Percentiles rank a stretch among this genome's conserved stretches.
These are phyloP conservation scores for Psilocybe cyanescens DNA, from an alignment of 768 basidiomycete genomes.

Conservation along the genomic window DNA sequence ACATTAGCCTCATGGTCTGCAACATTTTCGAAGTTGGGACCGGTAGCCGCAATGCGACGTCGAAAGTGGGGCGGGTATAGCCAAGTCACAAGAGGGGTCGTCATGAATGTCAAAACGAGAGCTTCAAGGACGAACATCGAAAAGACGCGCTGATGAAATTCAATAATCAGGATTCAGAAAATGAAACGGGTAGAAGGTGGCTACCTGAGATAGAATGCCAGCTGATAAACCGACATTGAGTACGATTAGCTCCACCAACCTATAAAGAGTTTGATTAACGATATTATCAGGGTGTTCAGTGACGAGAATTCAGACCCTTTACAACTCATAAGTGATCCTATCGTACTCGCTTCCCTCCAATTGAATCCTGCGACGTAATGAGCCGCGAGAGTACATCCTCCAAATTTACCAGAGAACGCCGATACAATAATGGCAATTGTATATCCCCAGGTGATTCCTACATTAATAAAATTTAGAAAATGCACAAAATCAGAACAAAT, in stretches of 20 bases:
- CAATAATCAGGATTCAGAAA: background rate
- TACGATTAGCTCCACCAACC: slow-evolving; percentile 92
- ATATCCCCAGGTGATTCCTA: slow-evolving; percentile 87
- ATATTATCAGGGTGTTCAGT: background rate
- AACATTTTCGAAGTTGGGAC: slow-evolving; percentile 51
- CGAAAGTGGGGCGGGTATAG: slow-evolving; percentile 72
- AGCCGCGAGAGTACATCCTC: slow-evolving; percentile 79
- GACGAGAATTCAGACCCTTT: slow-evolving; percentile 65
- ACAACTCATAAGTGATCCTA: slow-evolving; percentile 94
- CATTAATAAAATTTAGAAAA: background rate
- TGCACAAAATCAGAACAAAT: background rate
- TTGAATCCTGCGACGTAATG: slow-evolving; percentile 68
- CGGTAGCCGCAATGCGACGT: slow-evolving; percentile 46
- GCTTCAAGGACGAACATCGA: slow-evolving; percentile 95
- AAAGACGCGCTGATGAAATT: slow-evolving; percentile 62
- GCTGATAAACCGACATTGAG: slow-evolving; percentile 91
- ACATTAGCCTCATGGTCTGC: slow-evolving; percentile 37
- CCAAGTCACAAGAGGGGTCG: slow-evolving; percentile 71
- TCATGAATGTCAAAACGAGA: slow-evolving; percentile 82
- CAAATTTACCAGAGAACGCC: slow-evolving; percentile 89
- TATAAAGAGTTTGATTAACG: slow-evolving; percentile 26
- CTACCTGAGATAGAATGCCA: slow-evolving; percentile 67
- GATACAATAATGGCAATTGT: slow-evolving; percentile 77
- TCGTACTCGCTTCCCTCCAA: slow-evolving; percentile 80
- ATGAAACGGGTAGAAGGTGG: slow-evolving; percentile 1